Evolutionary conservation across 2,329 filamentous ascomycete species (phyloP).

Genomic region (Alternaria infectoria): DNA sequence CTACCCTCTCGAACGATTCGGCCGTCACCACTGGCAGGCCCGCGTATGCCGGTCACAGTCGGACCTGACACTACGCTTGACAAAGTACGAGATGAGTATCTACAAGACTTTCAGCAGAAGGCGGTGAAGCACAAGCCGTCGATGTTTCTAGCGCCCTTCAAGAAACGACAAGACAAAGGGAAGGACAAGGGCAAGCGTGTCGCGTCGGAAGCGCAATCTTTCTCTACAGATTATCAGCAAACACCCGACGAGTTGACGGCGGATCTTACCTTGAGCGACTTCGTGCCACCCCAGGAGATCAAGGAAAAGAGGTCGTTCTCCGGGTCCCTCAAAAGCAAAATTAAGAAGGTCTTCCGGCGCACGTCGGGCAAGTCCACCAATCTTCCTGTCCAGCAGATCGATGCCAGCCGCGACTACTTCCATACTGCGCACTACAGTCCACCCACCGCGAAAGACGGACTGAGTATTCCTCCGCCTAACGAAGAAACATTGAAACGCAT

Average conservation of each 20-base stretch:
- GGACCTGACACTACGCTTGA: conserved; percentile 34
- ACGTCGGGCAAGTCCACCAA: conserved; percentile 34
- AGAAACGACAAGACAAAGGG: conserved; percentile 48
- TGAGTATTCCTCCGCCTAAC: conserved; percentile 47
- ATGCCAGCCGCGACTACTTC: conserved; percentile 52
- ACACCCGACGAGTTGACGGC: conserved; percentile 13
- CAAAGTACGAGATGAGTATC: conserved; percentile 48
- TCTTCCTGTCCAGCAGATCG: conserved; percentile 62
- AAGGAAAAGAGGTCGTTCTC: conserved; percentile 68
- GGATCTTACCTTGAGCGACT: conserved; percentile 24
- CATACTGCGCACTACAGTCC: conserved; percentile 16
- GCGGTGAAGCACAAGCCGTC: conserved; percentile 52
- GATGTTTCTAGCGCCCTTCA: conserved; percentile 53
- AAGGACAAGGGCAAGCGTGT: conserved; percentile 25
- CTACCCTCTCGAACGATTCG: conserved; percentile 10
- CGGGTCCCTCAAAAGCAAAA: conserved; percentile 64
- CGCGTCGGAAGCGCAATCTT: conserved; percentile 21
- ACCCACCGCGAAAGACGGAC: conserved; percentile 36
- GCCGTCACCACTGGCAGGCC: conserved; percentile 28
- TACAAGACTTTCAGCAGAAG: conserved; percentile 51
- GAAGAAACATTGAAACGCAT: conserved; percentile 55
- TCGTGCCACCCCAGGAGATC: conserved; percentile 50
- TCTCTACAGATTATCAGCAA: conserved; percentile 15
- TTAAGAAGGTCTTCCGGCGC: conserved; percentile 65
- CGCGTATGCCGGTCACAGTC: conserved; percentile 37